Evolutionary conservation across 2,329 filamentous ascomycete species (phyloP).

Genomic region (Cladosporium sp.): DNA sequence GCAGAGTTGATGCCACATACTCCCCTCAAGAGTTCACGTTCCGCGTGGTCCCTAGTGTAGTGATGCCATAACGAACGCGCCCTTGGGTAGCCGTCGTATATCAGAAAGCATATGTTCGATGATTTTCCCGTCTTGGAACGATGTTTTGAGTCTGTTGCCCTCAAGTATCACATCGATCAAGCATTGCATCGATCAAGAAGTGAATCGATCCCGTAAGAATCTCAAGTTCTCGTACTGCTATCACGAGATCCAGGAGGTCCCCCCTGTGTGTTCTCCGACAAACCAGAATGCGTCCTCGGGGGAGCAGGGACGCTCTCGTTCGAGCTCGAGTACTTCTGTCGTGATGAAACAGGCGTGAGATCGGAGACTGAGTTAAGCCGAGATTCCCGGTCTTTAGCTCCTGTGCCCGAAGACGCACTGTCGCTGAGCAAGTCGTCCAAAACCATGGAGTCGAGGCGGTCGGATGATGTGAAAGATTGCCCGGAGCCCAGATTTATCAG

Average conservation of each 20-base stretch:
- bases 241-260: background rate
- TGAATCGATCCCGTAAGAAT: background rate
- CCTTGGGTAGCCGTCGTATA: background rate
- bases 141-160: background rate
- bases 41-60: background rate
- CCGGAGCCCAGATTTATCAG: slow-evolving; percentile 54
- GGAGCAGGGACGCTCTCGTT: slow-evolving; percentile 7
- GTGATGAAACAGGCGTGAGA: slow-evolving; percentile 26
- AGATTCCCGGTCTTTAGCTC: slow-evolving; percentile 43
- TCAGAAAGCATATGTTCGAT: background rate
- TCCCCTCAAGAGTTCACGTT: background rate
- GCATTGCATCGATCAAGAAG: background rate
- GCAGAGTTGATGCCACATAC: background rate
- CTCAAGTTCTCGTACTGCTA: background rate
- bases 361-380: slow-evolving; percentile 41
- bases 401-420: slow-evolving; percentile 56
- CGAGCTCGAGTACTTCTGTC: slow-evolving; percentile 14
- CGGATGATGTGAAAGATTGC: slow-evolving; percentile 37
- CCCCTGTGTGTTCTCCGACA: background rate
- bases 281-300: background rate
- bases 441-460: slow-evolving; percentile 32
- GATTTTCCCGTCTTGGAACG: background rate
- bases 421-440: slow-evolving; percentile 51
- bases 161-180: background rate
- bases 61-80: background rate